Base-by-base conservation (phyloP, 2,329 filamentous ascomycete species). In the Colletotrichum sidae region DNA sequence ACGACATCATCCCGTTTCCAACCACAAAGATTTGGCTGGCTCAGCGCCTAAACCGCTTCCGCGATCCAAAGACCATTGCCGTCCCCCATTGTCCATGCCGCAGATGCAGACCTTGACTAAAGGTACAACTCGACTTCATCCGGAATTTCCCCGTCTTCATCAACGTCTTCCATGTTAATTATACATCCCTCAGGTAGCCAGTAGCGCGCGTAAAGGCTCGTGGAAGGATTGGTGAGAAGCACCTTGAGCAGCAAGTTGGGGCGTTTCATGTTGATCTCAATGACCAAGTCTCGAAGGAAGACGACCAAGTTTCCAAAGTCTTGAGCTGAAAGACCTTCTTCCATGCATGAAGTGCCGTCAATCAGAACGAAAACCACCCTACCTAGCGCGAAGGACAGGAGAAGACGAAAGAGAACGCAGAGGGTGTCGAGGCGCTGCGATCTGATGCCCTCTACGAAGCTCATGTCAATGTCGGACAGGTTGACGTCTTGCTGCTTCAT, bases 121-220 rank as follows among this genome's bases (percentile, higher is more conserved):
- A 53, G 8, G 10, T 9, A 39, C 9, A 11, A 12, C 10, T 53
- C 50, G 6, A 12, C 50, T 10, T 41, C n/a, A 7, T 53, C 12
- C 25, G 17, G 11, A 34, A 34, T 13, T 4, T 44, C 51, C 6
- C 33, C 9, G 8, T 35, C 17, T 6, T 46, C 42, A n/a, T 55
- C 53, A 68, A 59, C 42, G 12, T 53, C 37, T 7, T 59, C 60
- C 60, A 59, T 49, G 42, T 63, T 49, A 11, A 54, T n/a, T 9
- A 49, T 49, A 4, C 49, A 42, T 1, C 25, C 47, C 5, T 49
- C 38, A 0, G 49, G 49, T 4, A 58, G 47, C 54, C 54, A 53
- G 5, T 8, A n/a, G 10, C 45, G 25, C 1, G 13, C 54, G 8
- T 53, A 6, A 11, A 38, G 55, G 15, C 60, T 63, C 10, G 60